phyloP scores from a whole-genome alignment of 163 green algal genomes.

The Chlorella variabilis region DNA sequence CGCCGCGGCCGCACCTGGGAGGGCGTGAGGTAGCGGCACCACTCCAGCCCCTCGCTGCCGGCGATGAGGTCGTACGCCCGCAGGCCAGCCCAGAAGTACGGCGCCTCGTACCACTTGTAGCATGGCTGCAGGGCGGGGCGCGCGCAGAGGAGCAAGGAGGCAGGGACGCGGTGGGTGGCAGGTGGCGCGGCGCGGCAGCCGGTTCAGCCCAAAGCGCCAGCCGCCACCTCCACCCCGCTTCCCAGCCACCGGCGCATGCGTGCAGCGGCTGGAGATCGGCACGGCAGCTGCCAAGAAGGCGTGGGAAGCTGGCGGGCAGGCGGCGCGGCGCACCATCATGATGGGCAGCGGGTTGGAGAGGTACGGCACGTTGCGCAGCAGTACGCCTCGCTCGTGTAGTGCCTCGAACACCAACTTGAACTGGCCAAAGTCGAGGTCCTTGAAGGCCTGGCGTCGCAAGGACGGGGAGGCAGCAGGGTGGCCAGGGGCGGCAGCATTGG shows the following conservation, averaged over 20 bases:
- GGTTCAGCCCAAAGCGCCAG: not conserved
- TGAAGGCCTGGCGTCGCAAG: slow-evolving; percentile 27
- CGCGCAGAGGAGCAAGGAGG: not conserved
- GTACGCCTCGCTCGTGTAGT: slow-evolving; percentile 87
- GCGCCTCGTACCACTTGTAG: slow-evolving; percentile 97
- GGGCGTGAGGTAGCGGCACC: slow-evolving; percentile 80
- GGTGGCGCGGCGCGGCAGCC: too few relatives aligned
- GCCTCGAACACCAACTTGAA: slow-evolving; percentile 98
- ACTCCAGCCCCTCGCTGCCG: slow-evolving; percentile 71
- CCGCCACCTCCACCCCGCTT: not conserved
- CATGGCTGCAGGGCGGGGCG: slow-evolving; percentile 74
- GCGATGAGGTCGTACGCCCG: slow-evolving; percentile 96
- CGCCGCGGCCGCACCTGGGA: slow-evolving; percentile 47
- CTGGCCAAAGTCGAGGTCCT: slow-evolving; percentile 86
- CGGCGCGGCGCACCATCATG: slow-evolving; percentile 66
- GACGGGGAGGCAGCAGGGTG: not conserved
- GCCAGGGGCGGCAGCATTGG: not conserved
- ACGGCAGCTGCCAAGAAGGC: too few relatives aligned
- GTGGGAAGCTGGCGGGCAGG: too few relatives aligned
- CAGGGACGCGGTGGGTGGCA: not conserved
- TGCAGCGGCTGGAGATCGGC: too few relatives aligned
- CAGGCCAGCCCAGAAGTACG: slow-evolving; percentile 96
- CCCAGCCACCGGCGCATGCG: too few relatives aligned
- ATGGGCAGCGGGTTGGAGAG: slow-evolving; percentile 86
- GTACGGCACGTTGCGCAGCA: slow-evolving; percentile 93